These are phyloP conservation scores for Didymella pomorum DNA, from an alignment of 2,329 filamentous ascomycete genomes.

Conservation along the genomic window DNA sequence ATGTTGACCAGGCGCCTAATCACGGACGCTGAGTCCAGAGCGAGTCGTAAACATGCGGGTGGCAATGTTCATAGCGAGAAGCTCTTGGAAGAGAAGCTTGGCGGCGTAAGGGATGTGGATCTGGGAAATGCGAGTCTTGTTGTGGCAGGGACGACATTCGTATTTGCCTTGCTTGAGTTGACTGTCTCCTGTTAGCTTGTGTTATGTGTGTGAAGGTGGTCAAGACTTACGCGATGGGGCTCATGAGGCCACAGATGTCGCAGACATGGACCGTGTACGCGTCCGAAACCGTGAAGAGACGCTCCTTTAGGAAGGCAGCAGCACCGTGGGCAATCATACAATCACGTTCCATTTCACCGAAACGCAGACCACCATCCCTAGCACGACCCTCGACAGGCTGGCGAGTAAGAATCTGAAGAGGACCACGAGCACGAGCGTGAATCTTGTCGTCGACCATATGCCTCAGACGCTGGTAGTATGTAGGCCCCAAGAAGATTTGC, in stretches of 20 bases:
- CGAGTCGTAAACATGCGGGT: constrained; percentile 94
- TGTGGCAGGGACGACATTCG: constrained; percentile 96
- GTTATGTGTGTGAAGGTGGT: neutral
- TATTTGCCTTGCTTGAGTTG: constrained; percentile 96
- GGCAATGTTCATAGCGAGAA: constrained; percentile 98
- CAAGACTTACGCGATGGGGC: constrained; percentile 89
- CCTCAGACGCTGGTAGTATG: constrained; percentile 96
- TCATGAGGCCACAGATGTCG: constrained; percentile 99
- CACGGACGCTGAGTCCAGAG: constrained; percentile 75
- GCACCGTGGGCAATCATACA: constrained; percentile 99
- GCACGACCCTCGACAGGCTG: constrained; percentile 99
- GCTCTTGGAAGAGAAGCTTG: constrained; percentile 97
- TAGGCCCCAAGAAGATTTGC: constrained; percentile 96
- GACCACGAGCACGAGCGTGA: constrained; percentile 95
- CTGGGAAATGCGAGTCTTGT: constrained; percentile 98
- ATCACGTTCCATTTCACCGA: constrained; percentile 99
- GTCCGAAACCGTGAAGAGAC: constrained; percentile 95
- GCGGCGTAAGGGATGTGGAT: constrained; percentile 98
- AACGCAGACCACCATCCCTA: constrained; percentile 94
- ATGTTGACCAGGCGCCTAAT: constrained; percentile 29
- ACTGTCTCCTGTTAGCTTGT: constrained; percentile 56
- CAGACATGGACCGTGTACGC: constrained; percentile 98
- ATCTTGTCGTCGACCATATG: constrained; percentile 99
- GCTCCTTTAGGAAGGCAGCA: constrained; percentile 95
- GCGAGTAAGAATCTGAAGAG: constrained; percentile 94